Conservation (phyloP, 441 rosid genomes). For the Pelargonium australe region DNA sequence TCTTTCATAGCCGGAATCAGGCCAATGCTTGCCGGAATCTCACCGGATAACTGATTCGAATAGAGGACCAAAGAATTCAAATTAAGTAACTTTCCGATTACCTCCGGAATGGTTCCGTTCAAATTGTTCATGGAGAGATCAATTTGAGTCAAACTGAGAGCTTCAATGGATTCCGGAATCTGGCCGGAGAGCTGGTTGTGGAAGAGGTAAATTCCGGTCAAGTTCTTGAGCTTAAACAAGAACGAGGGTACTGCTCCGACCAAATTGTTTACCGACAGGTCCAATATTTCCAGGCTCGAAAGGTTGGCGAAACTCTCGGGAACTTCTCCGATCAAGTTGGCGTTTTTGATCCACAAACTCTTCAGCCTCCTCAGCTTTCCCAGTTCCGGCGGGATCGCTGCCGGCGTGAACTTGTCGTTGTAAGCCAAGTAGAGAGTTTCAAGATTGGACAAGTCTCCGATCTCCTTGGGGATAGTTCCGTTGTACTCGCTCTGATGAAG, state of each 20-base stretch:
- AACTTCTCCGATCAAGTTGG: conserved; percentile 63
- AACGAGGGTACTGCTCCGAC: conserved; percentile 44
- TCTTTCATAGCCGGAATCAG: conserved; percentile 35
- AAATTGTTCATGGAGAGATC: conserved; percentile 56
- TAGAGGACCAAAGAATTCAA: conserved; percentile 34
- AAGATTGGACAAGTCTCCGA: conserved; percentile 57
- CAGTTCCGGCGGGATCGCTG: conserved; percentile 52
- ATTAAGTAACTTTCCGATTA: conserved; percentile 47
- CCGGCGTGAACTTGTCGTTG: conserved; percentile 43
- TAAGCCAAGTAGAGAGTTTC: conserved; percentile 36
- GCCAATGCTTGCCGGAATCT: conserved; percentile 44
- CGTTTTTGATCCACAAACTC: conserved; percentile 33
- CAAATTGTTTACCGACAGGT: conserved; percentile 42
- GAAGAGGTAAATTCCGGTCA: conserved; percentile 40
- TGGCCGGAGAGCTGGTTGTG: conserved; percentile 45
- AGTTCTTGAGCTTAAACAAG: conserved; percentile 46
- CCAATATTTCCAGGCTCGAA: conserved; percentile 42
- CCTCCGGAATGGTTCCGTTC: conserved; percentile 57
- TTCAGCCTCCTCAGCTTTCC: conserved; percentile 44
- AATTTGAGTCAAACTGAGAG: conserved; percentile 32
- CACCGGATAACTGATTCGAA: conserved; percentile 52
- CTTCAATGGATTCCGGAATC: conserved; percentile 41
- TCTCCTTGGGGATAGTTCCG: conserved; percentile 74
- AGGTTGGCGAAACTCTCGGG: conserved; percentile 42
- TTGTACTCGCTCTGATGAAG: conserved; percentile 42